Evolutionary conservation across 257 asterid species (phyloP).

Genomic region (Catharanthus roseus): DNA sequence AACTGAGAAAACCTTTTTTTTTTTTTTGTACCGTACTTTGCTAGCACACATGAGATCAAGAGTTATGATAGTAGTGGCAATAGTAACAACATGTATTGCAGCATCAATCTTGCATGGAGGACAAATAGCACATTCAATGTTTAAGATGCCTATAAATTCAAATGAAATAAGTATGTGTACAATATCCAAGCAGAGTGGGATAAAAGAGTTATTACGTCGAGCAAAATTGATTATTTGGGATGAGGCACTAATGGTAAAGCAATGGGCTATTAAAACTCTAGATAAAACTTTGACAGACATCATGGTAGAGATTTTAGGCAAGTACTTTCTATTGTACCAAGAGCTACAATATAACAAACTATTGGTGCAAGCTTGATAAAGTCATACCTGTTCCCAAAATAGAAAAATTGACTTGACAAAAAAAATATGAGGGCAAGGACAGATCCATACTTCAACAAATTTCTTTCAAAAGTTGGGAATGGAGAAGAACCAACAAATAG

Average conservation of each 20-base stretch:
- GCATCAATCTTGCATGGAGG: neutral
- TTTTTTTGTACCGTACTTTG: conserved; percentile 1
- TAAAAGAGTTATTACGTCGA: neutral
- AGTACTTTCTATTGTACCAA: neutral
- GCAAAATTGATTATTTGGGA: neutral
- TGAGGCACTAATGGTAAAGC: too few relatives aligned
- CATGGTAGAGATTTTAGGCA: neutral
- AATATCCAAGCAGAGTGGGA: too few relatives aligned
- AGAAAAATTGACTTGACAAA: too few relatives aligned
- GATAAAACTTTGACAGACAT: neutral
- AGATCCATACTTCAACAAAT: neutral
- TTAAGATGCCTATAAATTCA: neutral
- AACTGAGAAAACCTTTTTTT: neutral
- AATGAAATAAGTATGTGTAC: too few relatives aligned
- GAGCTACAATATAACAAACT: neutral
- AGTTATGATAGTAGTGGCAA: neutral
- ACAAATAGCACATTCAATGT: neutral
- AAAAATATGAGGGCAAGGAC: neutral
- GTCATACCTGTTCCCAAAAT: too few relatives aligned
- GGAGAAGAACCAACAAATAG: neutral
- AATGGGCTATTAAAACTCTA: neutral
- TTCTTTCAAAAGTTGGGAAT: neutral
- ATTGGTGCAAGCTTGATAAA: too few relatives aligned
- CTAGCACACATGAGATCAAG: neutral
- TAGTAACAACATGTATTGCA: neutral